Conservation (phyloP, 2,329 filamentous ascomycete genomes). For the Fusarium guadeloupense region DNA sequence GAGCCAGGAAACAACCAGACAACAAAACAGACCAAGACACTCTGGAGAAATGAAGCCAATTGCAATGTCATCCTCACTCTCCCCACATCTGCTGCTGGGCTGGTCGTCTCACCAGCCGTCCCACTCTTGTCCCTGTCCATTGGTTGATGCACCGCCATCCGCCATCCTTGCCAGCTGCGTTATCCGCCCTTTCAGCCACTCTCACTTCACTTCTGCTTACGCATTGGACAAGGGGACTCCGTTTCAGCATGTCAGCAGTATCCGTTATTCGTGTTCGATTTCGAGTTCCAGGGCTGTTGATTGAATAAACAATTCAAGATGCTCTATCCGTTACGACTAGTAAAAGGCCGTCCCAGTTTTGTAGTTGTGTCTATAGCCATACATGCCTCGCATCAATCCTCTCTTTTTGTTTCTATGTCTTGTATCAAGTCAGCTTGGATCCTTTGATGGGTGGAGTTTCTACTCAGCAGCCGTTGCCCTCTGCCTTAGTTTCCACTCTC, state of each 20-base stretch:
- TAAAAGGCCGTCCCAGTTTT: background rate
- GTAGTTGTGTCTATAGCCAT: background rate
- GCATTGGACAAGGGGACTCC: background rate
- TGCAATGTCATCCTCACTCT: slow-evolving; percentile 2
- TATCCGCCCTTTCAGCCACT: slow-evolving; percentile 27
- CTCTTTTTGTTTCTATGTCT: slow-evolving; percentile 4
- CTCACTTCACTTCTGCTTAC: slow-evolving; percentile 23
- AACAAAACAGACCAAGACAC: background rate
- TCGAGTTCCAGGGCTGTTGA: too few species aligned
- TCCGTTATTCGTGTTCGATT: background rate
- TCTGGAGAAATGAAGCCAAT: slow-evolving; percentile 13
- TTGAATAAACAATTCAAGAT: background rate
- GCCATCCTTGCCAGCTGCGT: background rate
- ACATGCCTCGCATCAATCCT: background rate
- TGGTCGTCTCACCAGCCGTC: slow-evolving; percentile 16
- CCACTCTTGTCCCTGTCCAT: background rate
- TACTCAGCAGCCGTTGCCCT: background rate
- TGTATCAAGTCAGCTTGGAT: slow-evolving; percentile 5
- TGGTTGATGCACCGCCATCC: slow-evolving; percentile 22
- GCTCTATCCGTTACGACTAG: too few species aligned
- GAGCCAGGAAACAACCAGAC: background rate
- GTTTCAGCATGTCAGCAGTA: slow-evolving; percentile 3
- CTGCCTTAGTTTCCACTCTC: slow-evolving; percentile 6
- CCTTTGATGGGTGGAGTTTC: slow-evolving; percentile 2
- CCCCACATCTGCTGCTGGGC: slow-evolving; percentile 17